Conservation (phyloP, 495 filamentous ascomycete genomes). For the Acidiella bohemica region DNA sequence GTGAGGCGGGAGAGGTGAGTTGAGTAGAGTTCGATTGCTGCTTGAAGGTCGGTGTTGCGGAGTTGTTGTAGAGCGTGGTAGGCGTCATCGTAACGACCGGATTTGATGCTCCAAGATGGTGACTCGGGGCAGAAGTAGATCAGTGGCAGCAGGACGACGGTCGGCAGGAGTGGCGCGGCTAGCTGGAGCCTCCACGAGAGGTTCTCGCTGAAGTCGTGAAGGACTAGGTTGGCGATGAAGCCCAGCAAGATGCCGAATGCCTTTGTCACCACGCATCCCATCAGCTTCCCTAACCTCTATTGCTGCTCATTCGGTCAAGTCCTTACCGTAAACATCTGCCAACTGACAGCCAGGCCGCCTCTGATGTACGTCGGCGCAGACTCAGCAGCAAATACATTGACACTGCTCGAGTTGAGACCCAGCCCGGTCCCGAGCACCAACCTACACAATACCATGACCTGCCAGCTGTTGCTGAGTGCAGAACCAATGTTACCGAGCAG, state of each 20-base stretch:
- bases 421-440: slow-evolving; percentile 32
- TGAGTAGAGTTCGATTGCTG: slow-evolving; percentile 17
- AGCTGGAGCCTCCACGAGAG: slow-evolving; percentile 22
- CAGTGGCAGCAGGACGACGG: slow-evolving; percentile 16
- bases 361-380: slow-evolving; percentile 60
- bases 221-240: slow-evolving; percentile 17
- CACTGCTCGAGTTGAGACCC: slow-evolving; percentile 26
- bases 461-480: slow-evolving; percentile 41
- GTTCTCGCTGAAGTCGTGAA: slow-evolving; percentile 4
- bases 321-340: slow-evolving; percentile 33
- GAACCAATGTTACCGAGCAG: slow-evolving; percentile 15
- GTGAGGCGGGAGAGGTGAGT: slow-evolving; percentile 1
- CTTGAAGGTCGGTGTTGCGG: slow-evolving; percentile 17
- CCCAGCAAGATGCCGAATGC: slow-evolving; percentile 20
- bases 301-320: no score
- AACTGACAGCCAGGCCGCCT: slow-evolving; percentile 71
- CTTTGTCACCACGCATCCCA: no score
- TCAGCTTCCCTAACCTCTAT: no score
- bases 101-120: slow-evolving; percentile 11
- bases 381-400: slow-evolving; percentile 67
- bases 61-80: slow-evolving; percentile 8
- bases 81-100: slow-evolving; percentile 6
- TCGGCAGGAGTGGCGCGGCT: slow-evolving; percentile 15
- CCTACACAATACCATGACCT: slow-evolving; percentile 42
- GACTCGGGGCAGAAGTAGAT: slow-evolving; percentile 22